These are phyloP conservation scores for Polyplosphaeria fusca DNA, from an alignment of 495 filamentous ascomycete species.

Conservation along the genomic window DNA sequence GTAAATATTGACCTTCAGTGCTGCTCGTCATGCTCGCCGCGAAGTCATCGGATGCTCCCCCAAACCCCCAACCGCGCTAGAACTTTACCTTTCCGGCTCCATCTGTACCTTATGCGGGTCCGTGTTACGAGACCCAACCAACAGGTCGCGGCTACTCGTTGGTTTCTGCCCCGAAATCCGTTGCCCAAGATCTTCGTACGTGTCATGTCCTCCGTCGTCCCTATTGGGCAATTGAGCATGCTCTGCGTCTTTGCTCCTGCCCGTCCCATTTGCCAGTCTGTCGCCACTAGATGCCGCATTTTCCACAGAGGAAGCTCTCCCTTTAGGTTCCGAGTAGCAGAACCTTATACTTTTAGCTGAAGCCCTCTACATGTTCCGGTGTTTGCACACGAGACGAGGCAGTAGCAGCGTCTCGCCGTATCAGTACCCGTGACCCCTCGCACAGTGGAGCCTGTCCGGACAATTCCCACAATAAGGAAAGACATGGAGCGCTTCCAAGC, in stretches of 20 bases:
- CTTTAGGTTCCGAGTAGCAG: not conserved
- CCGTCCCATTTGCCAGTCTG: conserved; percentile 1
- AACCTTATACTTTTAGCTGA: not conserved
- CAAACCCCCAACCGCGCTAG: not conserved
- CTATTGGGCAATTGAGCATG: conserved; percentile 11
- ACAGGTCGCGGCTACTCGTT: not conserved
- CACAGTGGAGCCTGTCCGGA: not conserved
- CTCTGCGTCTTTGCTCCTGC: not conserved
- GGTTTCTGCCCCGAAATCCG: not conserved
- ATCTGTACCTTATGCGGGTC: not conserved
- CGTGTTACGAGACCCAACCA: not conserved
- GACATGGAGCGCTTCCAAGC: not conserved
- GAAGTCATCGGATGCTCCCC: not conserved
- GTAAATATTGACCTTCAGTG: not conserved
- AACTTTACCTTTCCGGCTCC: not conserved
- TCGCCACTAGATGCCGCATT: not conserved
- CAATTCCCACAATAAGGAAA: not conserved
- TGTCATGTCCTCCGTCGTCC: conserved; percentile 7
- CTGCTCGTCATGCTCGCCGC: not conserved
- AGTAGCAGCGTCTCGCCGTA: not conserved
- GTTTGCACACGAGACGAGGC: not conserved
- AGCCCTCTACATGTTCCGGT: not conserved
- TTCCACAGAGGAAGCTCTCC: not conserved
- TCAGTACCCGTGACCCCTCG: not conserved
- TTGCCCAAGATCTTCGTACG: not conserved